Conservation (phyloP, 345 rosid species). For the Cardamine resedifolia region DNA sequence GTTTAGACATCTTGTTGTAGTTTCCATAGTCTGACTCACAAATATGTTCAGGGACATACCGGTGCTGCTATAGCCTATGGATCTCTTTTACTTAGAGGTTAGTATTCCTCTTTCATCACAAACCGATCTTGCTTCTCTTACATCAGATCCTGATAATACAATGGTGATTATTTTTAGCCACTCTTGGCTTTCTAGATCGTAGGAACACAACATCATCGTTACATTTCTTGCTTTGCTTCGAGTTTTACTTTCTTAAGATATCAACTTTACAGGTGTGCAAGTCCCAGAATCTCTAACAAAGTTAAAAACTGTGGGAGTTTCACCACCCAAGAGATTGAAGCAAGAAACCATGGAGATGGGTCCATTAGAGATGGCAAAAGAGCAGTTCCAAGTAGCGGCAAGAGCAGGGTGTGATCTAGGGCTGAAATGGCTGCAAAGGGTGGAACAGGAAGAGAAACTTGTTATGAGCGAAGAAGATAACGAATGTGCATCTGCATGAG, state of each 20-base stretch:
- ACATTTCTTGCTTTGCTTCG: conserved; percentile 5
- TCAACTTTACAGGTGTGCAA: conserved; percentile 55
- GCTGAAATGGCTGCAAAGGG: conserved; percentile 69
- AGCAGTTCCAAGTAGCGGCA: conserved; percentile 75
- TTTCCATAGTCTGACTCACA: conserved; percentile 3
- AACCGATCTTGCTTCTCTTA: conserved; percentile 3
- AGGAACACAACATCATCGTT: not conserved
- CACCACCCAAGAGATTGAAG: conserved; percentile 45
- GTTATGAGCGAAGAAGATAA: conserved; percentile 39
- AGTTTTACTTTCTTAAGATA: not conserved
- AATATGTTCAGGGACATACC: conserved; percentile 65
- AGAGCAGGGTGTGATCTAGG: conserved; percentile 75
- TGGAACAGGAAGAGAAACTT: conserved; percentile 79
- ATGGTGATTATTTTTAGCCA: no score
- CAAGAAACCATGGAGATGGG: conserved; percentile 31
- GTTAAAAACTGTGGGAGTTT: conserved; percentile 40
- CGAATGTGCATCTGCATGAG: conserved; percentile 11
- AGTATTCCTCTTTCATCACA: conserved; percentile 14
- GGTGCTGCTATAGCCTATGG: conserved; percentile 94
- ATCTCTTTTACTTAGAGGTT: conserved; percentile 87
- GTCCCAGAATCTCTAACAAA: conserved; percentile 61
- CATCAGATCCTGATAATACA: conserved; percentile 1
- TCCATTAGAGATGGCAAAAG: conserved; percentile 66
- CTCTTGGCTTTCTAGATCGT: not conserved
- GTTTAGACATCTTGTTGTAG: conserved; percentile 4